phyloP scores from a whole-genome alignment of 257 asterid species.

The Anisodus acutangulus region DNA sequence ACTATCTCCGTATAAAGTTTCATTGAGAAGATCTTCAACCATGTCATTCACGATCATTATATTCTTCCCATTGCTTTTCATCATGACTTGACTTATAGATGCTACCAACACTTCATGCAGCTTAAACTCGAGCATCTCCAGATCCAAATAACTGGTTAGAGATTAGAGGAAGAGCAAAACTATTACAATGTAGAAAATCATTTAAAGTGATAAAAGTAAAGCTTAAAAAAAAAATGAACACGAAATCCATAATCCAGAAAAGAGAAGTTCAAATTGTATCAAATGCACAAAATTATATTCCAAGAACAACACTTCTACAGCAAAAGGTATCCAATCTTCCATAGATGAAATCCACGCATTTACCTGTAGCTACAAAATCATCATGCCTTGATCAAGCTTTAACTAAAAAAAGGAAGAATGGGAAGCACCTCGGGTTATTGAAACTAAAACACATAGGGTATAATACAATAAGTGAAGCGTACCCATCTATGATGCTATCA shows the following conservation, averaged over 20 bases:
- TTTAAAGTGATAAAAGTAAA: neutral
- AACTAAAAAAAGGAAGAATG: neutral
- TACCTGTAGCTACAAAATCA: conserved; percentile 6
- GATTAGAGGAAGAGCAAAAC: neutral
- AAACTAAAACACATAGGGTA: neutral
- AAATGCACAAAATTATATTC: conserved; percentile 16
- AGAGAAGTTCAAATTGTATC: neutral
- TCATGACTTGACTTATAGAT: conserved; percentile 86
- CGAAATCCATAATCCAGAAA: neutral
- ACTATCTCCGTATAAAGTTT: conserved; percentile 78
- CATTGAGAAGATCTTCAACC: conserved; percentile 52
- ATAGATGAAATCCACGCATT: neutral
- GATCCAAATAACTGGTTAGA: conserved; percentile 70
- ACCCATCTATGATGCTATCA: conserved; percentile 91
- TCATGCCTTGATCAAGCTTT: neutral
- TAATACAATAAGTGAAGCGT: conserved; percentile 20
- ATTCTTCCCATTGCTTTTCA: conserved; percentile 79
- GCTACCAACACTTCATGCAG: conserved; percentile 77
- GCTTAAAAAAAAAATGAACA: neutral
- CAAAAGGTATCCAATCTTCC: neutral
- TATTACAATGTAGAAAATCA: conserved; percentile 8
- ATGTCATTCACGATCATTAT: conserved; percentile 62
- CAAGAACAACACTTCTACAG: neutral
- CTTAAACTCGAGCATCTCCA: conserved; percentile 92
- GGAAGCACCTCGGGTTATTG: neutral